These are phyloP conservation scores for Trichosporon faecale DNA, from an alignment of 1,284 basidiomycete genomes.

Conservation along the genomic window DNA sequence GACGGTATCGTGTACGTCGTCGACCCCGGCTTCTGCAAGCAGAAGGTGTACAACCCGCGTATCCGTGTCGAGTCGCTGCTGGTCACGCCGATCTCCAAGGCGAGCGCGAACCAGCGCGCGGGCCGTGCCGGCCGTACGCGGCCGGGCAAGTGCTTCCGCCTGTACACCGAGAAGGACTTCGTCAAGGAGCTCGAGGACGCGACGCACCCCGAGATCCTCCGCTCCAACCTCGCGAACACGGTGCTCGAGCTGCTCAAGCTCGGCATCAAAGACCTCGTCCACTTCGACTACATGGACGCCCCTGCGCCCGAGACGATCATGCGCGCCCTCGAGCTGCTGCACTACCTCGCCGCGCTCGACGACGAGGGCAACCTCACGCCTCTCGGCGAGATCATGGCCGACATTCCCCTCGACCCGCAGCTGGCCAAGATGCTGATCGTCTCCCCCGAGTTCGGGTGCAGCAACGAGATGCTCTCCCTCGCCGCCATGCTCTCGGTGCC, in stretches of 20 bases:
- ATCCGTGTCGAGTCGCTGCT: slow-evolving; percentile 93
- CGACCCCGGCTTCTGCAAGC: slow-evolving; percentile 95
- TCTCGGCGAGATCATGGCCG: slow-evolving; percentile 89
- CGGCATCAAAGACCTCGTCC: slow-evolving; percentile 86
- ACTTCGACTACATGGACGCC: slow-evolving; percentile 94
- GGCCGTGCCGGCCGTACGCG: slow-evolving; percentile 94
- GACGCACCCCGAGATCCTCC: slow-evolving; percentile 91
- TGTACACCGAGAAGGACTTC: slow-evolving; percentile 98
- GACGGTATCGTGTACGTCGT: slow-evolving; percentile 99
- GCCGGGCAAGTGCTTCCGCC: slow-evolving; percentile 93
- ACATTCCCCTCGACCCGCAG: slow-evolving; percentile 97
- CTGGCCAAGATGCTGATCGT: slow-evolving; percentile 92
- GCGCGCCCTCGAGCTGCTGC: slow-evolving; percentile 92
- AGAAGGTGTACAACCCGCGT: slow-evolving; percentile 95
- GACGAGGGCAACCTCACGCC: slow-evolving; percentile 90
- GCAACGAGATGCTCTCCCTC: slow-evolving; percentile 91
- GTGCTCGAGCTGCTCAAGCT: slow-evolving; percentile 93
- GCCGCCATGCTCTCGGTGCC: slow-evolving; percentile 93
- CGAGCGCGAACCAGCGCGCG: slow-evolving; percentile 91
- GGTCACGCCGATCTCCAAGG: slow-evolving; percentile 94
- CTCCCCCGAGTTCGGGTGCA: slow-evolving; percentile 92
- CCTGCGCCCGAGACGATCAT: slow-evolving; percentile 97
- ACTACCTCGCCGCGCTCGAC: slow-evolving; percentile 87
- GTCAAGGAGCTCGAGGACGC: slow-evolving; percentile 93
- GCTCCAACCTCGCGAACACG: slow-evolving; percentile 88